Evolutionary conservation across 2,329 filamentous ascomycete genomes (phyloP).

Genomic region (Paecilomyces sp.): DNA sequence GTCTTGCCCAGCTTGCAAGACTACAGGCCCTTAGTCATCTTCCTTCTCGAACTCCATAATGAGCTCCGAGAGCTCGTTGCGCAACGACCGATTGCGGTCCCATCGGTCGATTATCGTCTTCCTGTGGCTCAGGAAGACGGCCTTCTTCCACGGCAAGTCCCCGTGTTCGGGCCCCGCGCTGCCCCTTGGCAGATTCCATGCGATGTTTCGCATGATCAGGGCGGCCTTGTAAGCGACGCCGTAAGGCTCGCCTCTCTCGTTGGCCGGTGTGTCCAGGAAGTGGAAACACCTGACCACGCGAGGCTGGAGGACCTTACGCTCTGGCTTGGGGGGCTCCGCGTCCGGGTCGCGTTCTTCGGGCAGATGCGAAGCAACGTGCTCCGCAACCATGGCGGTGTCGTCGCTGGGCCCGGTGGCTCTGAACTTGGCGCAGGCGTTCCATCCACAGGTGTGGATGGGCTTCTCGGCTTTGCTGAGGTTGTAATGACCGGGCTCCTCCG

Average conservation of each 20-base stretch:
- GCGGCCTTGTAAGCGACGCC: constrained; percentile 42
- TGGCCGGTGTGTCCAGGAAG: constrained; percentile 35
- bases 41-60: constrained; percentile 34
- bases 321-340: constrained; percentile 26
- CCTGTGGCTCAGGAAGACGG: constrained; percentile 32
- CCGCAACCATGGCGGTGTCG: constrained; percentile 30
- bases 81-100: constrained; percentile 34
- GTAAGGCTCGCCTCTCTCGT: constrained; percentile 35
- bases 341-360: constrained; percentile 27
- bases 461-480: constrained; percentile 26
- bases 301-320: constrained; percentile 31
- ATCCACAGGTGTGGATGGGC: constrained; percentile 29
- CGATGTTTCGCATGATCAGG: constrained; percentile 41
- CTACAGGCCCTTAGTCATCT: neutral
- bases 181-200: constrained; percentile 32
- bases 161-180: constrained; percentile 18
- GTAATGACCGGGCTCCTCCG: constrained; percentile 25
- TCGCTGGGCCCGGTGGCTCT: constrained; percentile 23
- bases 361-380: constrained; percentile 34
- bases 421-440: constrained; percentile 32
- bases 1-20: neutral
- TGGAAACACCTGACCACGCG: constrained; percentile 33
- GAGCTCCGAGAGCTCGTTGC: constrained; percentile 35
- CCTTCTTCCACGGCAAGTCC: constrained; percentile 31
- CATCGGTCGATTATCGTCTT: constrained; percentile 29